Percentiles rank a stretch among this genome's conserved stretches.
Evolutionary conservation across 495 filamentous ascomycete genomes (phyloP).

Genomic region (Cercophora samala): DNA sequence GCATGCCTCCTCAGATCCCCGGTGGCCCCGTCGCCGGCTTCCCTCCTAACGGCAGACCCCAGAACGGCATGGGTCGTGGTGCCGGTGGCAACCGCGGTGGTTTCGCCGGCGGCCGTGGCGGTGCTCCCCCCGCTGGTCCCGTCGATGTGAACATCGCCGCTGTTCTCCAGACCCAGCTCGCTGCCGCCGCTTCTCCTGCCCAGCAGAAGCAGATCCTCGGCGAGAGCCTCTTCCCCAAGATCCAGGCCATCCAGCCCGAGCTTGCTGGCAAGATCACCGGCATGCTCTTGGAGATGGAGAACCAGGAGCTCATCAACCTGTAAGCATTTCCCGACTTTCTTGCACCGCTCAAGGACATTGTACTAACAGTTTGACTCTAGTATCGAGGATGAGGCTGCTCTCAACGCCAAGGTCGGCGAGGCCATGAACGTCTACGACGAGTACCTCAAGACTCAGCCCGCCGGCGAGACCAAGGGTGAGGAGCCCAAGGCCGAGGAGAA

Average conservation of each 20-base stretch:
- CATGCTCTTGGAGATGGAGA: slow-evolving; percentile 99
- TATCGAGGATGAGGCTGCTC: slow-evolving; percentile 82
- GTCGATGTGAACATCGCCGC: slow-evolving; percentile 40
- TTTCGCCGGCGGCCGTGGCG: slow-evolving; percentile 57
- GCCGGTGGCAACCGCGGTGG: slow-evolving; percentile 39
- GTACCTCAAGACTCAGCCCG: slow-evolving; percentile 79
- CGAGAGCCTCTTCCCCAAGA: slow-evolving; percentile 97
- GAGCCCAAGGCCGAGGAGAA: slow-evolving; percentile 48
- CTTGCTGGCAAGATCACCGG: slow-evolving; percentile 98
- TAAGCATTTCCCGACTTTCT: slow-evolving; percentile 50
- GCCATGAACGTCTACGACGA: slow-evolving; percentile 96
- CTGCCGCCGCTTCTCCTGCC: slow-evolving; percentile 50
- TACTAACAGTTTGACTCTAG: slow-evolving; percentile 47
- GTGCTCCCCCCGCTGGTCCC: slow-evolving; percentile 22
- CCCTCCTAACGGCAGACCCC: slow-evolving; percentile 48
- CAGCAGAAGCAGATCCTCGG: slow-evolving; percentile 98
- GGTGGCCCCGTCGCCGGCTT: slow-evolving; percentile 63
- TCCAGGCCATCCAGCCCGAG: slow-evolving; percentile 85
- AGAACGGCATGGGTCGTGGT: slow-evolving; percentile 43
- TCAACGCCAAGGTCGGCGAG: slow-evolving; percentile 93
- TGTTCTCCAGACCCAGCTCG: slow-evolving; percentile 50
- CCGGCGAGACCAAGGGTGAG: slow-evolving; percentile 30
- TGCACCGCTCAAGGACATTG: slow-evolving; percentile 6
- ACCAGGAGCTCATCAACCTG: slow-evolving; percentile 86
- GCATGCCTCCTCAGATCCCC: slow-evolving; percentile 54